Conservation (phyloP, 2,329 filamentous ascomycete genomes). For the Fusarium metavorans region DNA sequence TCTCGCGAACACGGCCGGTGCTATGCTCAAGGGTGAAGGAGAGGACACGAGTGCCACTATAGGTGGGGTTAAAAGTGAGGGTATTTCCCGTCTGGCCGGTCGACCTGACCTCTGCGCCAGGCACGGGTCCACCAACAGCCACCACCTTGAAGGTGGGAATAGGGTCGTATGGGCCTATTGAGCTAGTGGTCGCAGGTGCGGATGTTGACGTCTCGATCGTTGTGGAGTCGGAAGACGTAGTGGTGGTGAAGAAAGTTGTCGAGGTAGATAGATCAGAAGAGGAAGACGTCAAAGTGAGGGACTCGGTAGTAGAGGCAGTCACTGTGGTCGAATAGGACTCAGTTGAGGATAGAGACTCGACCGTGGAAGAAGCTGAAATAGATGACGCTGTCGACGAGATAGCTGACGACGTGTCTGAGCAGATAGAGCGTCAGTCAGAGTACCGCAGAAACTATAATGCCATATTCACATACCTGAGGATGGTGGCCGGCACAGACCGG, state of each 20-base stretch:
- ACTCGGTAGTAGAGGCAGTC: neutral
- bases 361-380: neutral
- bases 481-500: neutral
- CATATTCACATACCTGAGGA: neutral
- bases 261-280: neutral
- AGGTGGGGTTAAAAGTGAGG: neutral
- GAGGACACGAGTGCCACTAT: neutral
- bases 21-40: neutral
- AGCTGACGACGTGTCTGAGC: neutral
- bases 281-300: neutral
- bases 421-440: neutral
- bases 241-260: neutral
- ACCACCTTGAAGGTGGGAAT: neutral
- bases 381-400: neutral
- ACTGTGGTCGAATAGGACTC: neutral
- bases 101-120: neutral
- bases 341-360: neutral
- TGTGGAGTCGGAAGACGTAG: neutral
- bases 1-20: neutral
- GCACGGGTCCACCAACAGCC: neutral
- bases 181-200: neutral
- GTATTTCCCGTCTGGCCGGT: neutral
- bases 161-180: neutral
- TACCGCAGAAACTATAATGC: neutral
- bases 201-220: neutral